Conservation (phyloP, 2,329 filamentous ascomycete species). For the Corniculantispora saksenae region DNA sequence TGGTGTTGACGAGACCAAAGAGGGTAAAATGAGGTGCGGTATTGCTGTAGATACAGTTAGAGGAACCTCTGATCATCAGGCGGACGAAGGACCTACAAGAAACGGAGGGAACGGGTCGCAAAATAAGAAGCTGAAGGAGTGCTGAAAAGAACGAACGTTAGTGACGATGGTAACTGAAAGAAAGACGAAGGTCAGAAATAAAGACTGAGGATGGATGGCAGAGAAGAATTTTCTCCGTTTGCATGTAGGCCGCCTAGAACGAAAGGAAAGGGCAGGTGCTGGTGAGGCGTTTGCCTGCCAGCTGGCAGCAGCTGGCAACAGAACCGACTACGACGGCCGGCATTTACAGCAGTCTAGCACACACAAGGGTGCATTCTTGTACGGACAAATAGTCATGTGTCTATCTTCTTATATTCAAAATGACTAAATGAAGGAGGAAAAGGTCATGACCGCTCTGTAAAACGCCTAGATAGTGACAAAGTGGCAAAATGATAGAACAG, state of each 20-base stretch:
- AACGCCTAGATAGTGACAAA: too few species aligned
- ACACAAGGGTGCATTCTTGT: not conserved
- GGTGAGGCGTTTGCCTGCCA: not conserved
- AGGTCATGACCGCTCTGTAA: not conserved
- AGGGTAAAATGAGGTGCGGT: not conserved
- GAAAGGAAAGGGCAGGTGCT: not conserved
- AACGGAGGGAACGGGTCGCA: not conserved
- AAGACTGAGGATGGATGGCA: not conserved
- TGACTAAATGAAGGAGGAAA: not conserved
- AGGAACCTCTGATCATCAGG: not conserved
- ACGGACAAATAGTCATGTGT: not conserved
- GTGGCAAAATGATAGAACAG: too few species aligned
- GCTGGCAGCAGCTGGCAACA: conserved; percentile 20
- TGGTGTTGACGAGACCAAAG: conserved; percentile 3
- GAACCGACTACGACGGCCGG: not conserved
- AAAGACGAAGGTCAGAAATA: conserved; percentile 1
- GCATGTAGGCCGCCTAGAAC: not conserved
- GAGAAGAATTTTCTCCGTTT: not conserved
- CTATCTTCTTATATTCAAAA: not conserved
- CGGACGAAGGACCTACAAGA: not conserved
- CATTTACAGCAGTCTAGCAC: not conserved
- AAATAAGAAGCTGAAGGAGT: not conserved
- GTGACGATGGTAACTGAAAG: conserved; percentile 3
- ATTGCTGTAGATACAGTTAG: not conserved
- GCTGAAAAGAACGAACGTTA: conserved; percentile 3